Evolutionary conservation across 2,329 filamentous ascomycete genomes (phyloP).

Genomic region (Biscogniauxia marginata): DNA sequence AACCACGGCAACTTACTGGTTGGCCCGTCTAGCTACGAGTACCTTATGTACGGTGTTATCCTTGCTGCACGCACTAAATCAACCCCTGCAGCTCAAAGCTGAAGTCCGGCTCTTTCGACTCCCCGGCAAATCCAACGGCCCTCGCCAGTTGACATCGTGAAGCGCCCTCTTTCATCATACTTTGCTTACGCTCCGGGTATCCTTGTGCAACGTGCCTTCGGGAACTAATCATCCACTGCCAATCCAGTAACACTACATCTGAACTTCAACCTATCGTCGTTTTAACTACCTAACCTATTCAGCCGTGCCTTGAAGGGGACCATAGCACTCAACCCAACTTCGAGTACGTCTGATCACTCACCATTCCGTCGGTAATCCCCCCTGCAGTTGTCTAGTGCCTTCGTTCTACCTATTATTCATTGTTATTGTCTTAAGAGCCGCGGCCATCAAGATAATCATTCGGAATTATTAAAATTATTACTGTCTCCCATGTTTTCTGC

Average conservation of each 20-base stretch:
- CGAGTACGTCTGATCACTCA: background rate
- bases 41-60: too few species aligned
- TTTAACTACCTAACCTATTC: background rate
- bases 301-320: background rate
- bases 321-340: background rate
- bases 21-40: too few species aligned
- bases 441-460: background rate
- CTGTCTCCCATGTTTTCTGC: background rate
- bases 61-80: too few species aligned
- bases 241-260: background rate
- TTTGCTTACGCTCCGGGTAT: background rate
- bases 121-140: background rate
- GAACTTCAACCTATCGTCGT: background rate
- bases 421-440: background rate
- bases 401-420: background rate
- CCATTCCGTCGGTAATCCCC: background rate
- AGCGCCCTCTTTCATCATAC: background rate
- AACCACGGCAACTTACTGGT: too few species aligned
- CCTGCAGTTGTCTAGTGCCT: background rate
- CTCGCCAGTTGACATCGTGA: background rate
- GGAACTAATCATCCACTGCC: background rate
- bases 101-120: background rate
- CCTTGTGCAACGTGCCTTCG: background rate
- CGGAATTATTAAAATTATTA: background rate
- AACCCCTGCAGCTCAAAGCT: background rate